Evolutionary conservation across 2,329 filamentous ascomycete genomes (phyloP).

Genomic region (Colletotrichum destructivum): DNA sequence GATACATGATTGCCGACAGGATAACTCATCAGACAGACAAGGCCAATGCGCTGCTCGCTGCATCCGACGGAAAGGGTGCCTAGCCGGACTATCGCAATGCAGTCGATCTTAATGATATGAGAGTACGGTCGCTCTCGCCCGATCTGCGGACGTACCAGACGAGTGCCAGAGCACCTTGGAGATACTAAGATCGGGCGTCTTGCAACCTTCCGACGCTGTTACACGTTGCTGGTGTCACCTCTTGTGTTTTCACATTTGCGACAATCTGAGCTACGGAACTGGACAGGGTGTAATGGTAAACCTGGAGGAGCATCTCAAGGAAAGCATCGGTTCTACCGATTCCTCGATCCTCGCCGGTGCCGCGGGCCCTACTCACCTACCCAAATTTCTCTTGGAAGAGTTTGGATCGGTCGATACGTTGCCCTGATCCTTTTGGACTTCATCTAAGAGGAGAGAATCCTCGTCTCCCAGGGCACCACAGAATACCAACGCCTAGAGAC

Average conservation of each 20-base stretch:
- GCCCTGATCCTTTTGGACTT: background rate
- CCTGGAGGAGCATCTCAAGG: too few species aligned
- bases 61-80: background rate
- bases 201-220: too few species aligned
- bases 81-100: background rate
- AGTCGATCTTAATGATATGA: background rate
- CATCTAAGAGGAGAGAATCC: background rate
- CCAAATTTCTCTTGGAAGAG: too few species aligned
- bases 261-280: too few species aligned
- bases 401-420: background rate
- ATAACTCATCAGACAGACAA: background rate
- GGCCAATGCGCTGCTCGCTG: constrained; percentile 6
- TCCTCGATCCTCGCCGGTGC: too few species aligned
- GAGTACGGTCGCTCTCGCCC: background rate
- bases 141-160: constrained; percentile 19
- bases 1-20: background rate
- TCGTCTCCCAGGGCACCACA: background rate
- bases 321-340: too few species aligned
- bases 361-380: too few species aligned
- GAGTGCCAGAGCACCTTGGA: too few species aligned
- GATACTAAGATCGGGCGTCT: too few species aligned
- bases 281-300: too few species aligned
- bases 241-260: too few species aligned
- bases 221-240: too few species aligned
- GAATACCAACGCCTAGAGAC: background rate